A percentile compares a stretch with the other conserved stretches of the same genome.
phyloP scores from a whole-genome alignment of 768 basidiomycete species.

The Termitomyces sp. region DNA sequence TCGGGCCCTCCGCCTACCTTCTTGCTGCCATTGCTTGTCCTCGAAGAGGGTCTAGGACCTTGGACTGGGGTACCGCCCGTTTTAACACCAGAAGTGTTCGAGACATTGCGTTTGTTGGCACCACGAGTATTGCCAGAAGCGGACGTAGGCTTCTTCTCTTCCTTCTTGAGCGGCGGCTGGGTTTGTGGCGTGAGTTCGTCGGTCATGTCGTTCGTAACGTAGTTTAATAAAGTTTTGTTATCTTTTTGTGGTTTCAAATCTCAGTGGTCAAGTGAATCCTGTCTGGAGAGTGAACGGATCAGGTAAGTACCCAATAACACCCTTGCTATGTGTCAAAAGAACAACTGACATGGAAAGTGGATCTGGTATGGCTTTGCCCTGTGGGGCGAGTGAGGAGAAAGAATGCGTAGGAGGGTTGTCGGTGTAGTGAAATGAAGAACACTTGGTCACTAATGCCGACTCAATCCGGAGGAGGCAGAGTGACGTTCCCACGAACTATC shows the following conservation, averaged over 20 bases:
- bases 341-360: conserved; percentile 13
- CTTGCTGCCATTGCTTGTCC: conserved; percentile 60
- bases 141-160: conserved; percentile 63
- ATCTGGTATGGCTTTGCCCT: conserved; percentile 63
- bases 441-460: conserved; percentile 30
- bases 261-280: conserved; percentile 27
- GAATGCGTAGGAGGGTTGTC: conserved; percentile 43
- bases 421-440: conserved; percentile 44
- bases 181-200: conserved; percentile 67
- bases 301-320: conserved; percentile 8
- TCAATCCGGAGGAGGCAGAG: conserved; percentile 21
- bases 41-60: conserved; percentile 57
- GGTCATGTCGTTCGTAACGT: conserved; percentile 84
- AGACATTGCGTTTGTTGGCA: conserved; percentile 49
- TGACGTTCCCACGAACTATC: conserved; percentile 33
- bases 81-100: conserved; percentile 42
- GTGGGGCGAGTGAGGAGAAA: conserved; percentile 79
- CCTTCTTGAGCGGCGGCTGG: conserved; percentile 56
- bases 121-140: conserved; percentile 45
- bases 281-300: conserved; percentile 12
- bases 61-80: conserved; percentile 35
- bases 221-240: conserved; percentile 40
- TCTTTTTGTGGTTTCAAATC: conserved; percentile 39
- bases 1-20: conserved; percentile 39
- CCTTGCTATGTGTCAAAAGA: neutral